These are phyloP conservation scores for Exutisphaerella laricina DNA, from an alignment of 2,329 filamentous ascomycete genomes.

Conservation along the genomic window DNA sequence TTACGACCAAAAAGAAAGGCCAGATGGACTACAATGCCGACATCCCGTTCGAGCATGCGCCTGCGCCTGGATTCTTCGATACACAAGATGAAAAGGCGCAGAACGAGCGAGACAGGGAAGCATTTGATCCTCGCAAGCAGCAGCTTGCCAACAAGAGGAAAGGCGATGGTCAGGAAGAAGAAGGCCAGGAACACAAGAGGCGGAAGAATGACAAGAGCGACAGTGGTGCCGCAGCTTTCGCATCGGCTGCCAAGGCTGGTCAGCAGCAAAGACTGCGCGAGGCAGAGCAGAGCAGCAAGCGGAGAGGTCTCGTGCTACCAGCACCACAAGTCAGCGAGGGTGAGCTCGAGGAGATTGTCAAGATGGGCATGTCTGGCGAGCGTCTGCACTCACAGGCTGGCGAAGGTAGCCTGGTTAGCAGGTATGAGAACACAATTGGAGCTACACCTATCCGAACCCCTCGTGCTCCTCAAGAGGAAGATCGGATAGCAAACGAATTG, in stretches of 20 bases:
- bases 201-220: conserved; percentile 78
- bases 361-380: conserved; percentile 94
- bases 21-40: conserved; percentile 99
- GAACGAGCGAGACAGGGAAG: conserved; percentile 78
- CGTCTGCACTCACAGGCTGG: conserved; percentile 70
- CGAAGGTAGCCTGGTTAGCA: conserved; percentile 75
- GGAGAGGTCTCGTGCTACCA: conserved; percentile 74
- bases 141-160: conserved; percentile 90
- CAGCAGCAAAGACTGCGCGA: conserved; percentile 93
- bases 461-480: conserved; percentile 83
- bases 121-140: conserved; percentile 88
- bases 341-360: conserved; percentile 95
- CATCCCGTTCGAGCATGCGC: conserved; percentile 93
- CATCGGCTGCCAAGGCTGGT: conserved; percentile 85
- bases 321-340: conserved; percentile 86
- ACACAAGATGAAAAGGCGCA: conserved; percentile 72
- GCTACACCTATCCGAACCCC: conserved; percentile 88
- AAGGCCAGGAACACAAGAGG: conserved; percentile 66
- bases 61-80: conserved; percentile 86
- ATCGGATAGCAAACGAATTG: conserved; percentile 94
- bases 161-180: conserved; percentile 77
- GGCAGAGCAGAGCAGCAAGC: conserved; percentile 94
- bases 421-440: conserved; percentile 75
- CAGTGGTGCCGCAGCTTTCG: conserved; percentile 68
- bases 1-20: conserved; percentile 82